A percentile compares a stretch with the other conserved stretches of the same genome.
These are phyloP conservation scores for Dactylellina parvicollis DNA, from an alignment of 2,329 filamentous ascomycete genomes.

Conservation along the genomic window DNA sequence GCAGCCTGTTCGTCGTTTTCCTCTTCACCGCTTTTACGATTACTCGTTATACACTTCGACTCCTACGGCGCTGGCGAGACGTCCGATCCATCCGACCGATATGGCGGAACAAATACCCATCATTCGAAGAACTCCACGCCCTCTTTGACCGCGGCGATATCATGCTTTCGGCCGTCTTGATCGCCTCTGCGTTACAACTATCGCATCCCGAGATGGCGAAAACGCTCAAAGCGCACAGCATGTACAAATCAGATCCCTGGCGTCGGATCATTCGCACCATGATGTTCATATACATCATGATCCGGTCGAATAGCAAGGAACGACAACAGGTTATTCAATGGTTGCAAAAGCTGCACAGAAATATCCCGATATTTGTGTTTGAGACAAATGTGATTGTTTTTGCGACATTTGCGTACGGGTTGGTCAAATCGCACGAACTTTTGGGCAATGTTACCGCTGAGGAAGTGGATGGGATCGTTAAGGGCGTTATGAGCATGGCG, in stretches of 20 bases:
- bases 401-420: conserved; percentile 37
- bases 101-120: conserved; percentile 49
- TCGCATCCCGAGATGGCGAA: conserved; percentile 31
- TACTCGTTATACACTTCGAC: not conserved
- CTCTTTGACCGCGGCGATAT: conserved; percentile 43
- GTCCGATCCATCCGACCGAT: conserved; percentile 8
- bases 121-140: conserved; percentile 40
- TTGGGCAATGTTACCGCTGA: conserved; percentile 17
- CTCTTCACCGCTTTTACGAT: not conserved
- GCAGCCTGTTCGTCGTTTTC: conserved; percentile 4
- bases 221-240: conserved; percentile 22
- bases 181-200: conserved; percentile 24
- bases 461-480: conserved; percentile 38
- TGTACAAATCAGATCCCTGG: conserved; percentile 27
- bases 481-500: conserved; percentile 35
- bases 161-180: conserved; percentile 32
- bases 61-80: not conserved
- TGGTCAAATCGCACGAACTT: conserved; percentile 27
- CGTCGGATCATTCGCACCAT: conserved; percentile 36
- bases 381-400: conserved; percentile 38
- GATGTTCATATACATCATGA: conserved; percentile 40
- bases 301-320: conserved; percentile 32
- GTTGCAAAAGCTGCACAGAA: conserved; percentile 22
- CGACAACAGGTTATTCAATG: conserved; percentile 32
- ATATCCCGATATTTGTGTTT: conserved; percentile 24